Evolutionary conservation across 441 rosid species (phyloP).

Genomic region (Francoa sonchifolia): DNA sequence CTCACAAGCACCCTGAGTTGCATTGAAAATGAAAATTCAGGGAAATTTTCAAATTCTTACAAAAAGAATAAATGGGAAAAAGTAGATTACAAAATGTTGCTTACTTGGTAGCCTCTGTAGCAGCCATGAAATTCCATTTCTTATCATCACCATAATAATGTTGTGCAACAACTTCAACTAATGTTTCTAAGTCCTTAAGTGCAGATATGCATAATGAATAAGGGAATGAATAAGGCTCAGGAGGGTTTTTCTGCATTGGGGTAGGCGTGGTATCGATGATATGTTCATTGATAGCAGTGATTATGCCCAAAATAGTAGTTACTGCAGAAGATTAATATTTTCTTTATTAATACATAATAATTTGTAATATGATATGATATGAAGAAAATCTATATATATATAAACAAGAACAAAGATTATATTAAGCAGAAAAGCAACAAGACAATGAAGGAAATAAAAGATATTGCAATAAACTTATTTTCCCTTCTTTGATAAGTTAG

Average conservation of each 20-base stretch:
- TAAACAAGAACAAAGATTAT: not conserved
- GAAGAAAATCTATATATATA: not conserved
- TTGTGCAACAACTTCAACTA: conserved; percentile 80
- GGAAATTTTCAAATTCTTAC: conserved; percentile 2
- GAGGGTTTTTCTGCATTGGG: conserved; percentile 22
- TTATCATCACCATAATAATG: conserved; percentile 61
- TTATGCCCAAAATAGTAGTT: conserved; percentile 66
- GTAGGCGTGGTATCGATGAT: conserved; percentile 58
- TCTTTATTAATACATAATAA: conserved; percentile 15
- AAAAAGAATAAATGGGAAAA: conserved; percentile 1
- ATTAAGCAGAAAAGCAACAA: too few relatives aligned
- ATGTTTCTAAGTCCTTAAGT: conserved; percentile 71
- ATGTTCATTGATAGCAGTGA: conserved; percentile 75
- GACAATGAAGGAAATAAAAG: too few relatives aligned
- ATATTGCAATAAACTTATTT: too few relatives aligned
- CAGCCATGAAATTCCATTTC: conserved; percentile 83
- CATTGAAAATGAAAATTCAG: conserved; percentile 11
- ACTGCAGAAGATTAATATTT: conserved; percentile 44
- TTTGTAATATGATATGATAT: not conserved
- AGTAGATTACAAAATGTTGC: conserved; percentile 11
- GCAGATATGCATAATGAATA: conserved; percentile 68
- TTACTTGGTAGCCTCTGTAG: conserved; percentile 77
- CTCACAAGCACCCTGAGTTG: conserved; percentile 50
- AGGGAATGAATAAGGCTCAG: conserved; percentile 43
- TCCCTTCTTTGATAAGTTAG: too few relatives aligned